Evolutionary conservation across 129 eudicot genomes (phyloP).

Genomic region (Lactuca sativa): DNA sequence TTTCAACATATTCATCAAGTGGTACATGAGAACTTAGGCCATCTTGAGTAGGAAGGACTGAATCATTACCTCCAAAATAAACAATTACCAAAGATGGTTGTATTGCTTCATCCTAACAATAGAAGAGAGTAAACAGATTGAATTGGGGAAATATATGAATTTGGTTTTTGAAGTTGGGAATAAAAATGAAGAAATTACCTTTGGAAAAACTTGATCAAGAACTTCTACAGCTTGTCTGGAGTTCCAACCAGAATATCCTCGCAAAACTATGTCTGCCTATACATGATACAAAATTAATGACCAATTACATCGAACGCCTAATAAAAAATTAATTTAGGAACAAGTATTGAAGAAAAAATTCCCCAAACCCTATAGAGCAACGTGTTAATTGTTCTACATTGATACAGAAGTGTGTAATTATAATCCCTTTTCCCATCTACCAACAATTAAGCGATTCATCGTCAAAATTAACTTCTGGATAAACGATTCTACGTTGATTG

Average conservation of each 20-base stretch:
- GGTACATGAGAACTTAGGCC: conserved; percentile 80
- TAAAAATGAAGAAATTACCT: conserved; percentile 39
- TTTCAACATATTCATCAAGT: conserved; percentile 65
- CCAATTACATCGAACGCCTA: not conserved
- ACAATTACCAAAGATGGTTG: conserved; percentile 71
- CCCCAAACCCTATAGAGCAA: not conserved
- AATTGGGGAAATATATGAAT: not conserved
- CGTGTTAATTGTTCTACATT: not conserved
- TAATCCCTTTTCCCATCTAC: not conserved
- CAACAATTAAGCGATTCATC: not conserved
- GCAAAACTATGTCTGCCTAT: conserved; percentile 67
- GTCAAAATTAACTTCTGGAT: not conserved
- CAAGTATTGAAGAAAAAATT: no score
- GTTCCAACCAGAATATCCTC: conserved; percentile 86
- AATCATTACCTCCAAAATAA: conserved; percentile 86
- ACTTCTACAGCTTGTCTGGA: conserved; percentile 68
- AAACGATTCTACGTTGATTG: not conserved
- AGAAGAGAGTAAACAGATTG: not conserved
- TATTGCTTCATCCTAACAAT: conserved; percentile 47
- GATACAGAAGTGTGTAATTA: not conserved
- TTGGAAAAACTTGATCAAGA: conserved; percentile 61
- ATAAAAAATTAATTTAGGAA: no score
- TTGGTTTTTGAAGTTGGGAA: not conserved
- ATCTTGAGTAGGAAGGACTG: conserved; percentile 44
- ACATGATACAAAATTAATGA: not conserved